A percentile compares a stretch with the other conserved stretches of the same genome.
Conservation (phyloP, 2,329 filamentous ascomycete species). For the Colletotrichum musicola region DNA sequence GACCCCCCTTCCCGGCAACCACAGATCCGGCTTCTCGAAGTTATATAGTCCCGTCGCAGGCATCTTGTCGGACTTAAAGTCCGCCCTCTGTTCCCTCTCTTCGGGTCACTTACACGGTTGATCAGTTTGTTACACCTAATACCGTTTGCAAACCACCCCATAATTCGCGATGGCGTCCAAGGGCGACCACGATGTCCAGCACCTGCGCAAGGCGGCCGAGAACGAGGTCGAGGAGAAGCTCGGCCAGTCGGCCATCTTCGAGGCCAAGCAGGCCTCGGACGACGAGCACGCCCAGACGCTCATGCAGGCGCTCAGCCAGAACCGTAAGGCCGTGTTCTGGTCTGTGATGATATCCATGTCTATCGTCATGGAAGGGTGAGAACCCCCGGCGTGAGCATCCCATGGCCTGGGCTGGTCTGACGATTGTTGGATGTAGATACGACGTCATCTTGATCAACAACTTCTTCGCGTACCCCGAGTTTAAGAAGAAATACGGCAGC, state of each 20-base stretch:
- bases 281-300: slow-evolving; percentile 45
- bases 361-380: slow-evolving; percentile 65
- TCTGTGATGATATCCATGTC: slow-evolving; percentile 55
- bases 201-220: slow-evolving; percentile 30
- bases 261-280: slow-evolving; percentile 35
- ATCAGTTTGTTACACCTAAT: neutral
- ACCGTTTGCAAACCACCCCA: neutral
- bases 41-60: neutral
- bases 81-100: neutral
- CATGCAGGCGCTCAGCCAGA: slow-evolving; percentile 45
- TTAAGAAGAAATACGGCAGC: slow-evolving; percentile 55
- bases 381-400: neutral
- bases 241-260: slow-evolving; percentile 30
- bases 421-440: neutral
- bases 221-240: slow-evolving; percentile 35
- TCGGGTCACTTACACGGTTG: neutral
- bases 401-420: too few species aligned
- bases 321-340: slow-evolving; percentile 54
- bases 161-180: slow-evolving; percentile 10
- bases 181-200: slow-evolving; percentile 21
- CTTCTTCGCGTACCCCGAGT: slow-evolving; percentile 58
- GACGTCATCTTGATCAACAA: slow-evolving; percentile 51
- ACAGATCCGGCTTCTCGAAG: neutral
- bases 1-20: neutral
- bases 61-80: neutral